Conservation (phyloP, 2,329 filamentous ascomycete genomes). For the Fusarium zealandicum region DNA sequence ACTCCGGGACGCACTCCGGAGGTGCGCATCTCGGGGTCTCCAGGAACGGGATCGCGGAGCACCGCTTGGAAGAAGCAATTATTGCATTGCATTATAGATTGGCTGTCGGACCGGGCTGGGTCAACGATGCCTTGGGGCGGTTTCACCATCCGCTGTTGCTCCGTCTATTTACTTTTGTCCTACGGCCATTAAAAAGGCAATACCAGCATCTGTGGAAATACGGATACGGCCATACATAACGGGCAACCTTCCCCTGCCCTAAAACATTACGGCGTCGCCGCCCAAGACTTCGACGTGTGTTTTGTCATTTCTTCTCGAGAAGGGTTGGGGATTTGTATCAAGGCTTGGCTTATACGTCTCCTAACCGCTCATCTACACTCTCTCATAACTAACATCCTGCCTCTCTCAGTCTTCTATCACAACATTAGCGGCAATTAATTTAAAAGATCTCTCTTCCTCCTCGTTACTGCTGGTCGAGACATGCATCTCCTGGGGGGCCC, state of each 20-base stretch:
- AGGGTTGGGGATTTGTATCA: background rate
- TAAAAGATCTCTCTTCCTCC: background rate
- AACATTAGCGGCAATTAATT: background rate
- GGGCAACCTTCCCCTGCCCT: background rate
- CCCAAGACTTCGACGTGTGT: constrained; percentile 5
- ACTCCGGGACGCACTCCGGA: background rate
- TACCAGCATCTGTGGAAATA: background rate
- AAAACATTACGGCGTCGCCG: constrained; percentile 11
- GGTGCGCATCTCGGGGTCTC: background rate
- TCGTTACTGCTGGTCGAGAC: background rate
- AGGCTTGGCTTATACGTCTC: background rate
- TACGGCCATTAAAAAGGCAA: background rate
- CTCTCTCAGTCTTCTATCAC: too few relatives aligned
- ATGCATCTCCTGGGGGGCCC: background rate
- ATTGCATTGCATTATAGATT: constrained; percentile 15
- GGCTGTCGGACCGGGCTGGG: background rate
- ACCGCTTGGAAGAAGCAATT: background rate
- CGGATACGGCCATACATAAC: background rate
- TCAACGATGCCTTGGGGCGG: background rate
- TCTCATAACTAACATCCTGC: background rate
- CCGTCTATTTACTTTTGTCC: constrained; percentile 4
- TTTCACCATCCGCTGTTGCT: background rate
- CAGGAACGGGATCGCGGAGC: constrained; percentile 1
- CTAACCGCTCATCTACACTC: background rate
- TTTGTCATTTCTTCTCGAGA: constrained; percentile 2